Base-by-base conservation (phyloP, 805 yeast species). In the Candida schatavii region DNA sequence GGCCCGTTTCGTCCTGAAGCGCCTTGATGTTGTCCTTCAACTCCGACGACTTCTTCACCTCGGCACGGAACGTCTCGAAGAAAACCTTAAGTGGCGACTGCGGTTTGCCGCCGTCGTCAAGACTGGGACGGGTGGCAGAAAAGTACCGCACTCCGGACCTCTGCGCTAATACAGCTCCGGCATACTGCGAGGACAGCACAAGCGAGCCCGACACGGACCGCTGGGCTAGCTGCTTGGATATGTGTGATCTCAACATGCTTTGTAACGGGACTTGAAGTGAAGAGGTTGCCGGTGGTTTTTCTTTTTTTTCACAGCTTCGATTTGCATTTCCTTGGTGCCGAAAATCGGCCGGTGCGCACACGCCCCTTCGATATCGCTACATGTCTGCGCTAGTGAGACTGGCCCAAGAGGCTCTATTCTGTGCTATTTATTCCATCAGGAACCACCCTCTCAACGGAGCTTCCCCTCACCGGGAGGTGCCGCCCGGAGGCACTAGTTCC, bases 11-110 rank as follows among this genome's bases (percentile, higher is more conserved):
- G 66, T 90, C 97, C 61, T 88, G 95, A 42, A 93, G 75, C 13
- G 96, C 95, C 65, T 91, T 93, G 59, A 93, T 88, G 55, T 89
- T 88, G 42, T 88, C 89, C 57, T 90, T 95, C 46, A 93, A 75
- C 62, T 93, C 98, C 57, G 78, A 77, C 39, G 89, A 83, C 62
- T 93, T 91, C 61, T 85, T 82, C 83, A 96, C 90, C 68, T 93
- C 99, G 45, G 75, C 74, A 58, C 78, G 83, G 71, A 93, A 93
- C 0, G 98, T 91, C 48, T 93, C 95, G 50, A 88, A 80, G 62
- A 93, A 93, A 42, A 93, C 96, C 62, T 88, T 89, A 59, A 89
- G 68, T 14, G 99, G 98, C 13, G 95, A 80, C 52, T 81, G 81
- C 34, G 72, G 79, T n/a, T 15, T 15, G 9, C 34, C 34, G 11